These are phyloP conservation scores for Peziza echinospora DNA, from an alignment of 495 filamentous ascomycete genomes.

Conservation along the genomic window DNA sequence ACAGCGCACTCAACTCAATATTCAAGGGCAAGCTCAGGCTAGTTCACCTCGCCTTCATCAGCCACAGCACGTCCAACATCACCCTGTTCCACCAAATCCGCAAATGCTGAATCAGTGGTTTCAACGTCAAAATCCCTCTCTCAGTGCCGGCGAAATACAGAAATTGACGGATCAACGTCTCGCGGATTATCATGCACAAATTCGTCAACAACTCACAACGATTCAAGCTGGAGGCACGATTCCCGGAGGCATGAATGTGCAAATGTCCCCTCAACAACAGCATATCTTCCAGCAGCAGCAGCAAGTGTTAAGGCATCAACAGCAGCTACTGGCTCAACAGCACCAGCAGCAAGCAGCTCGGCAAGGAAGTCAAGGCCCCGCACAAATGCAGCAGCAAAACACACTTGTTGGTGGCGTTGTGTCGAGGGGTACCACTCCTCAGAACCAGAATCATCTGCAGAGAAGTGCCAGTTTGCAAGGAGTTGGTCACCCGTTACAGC, in stretches of 20 bases:
- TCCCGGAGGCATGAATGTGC: not conserved
- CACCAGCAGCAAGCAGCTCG: slow-evolving; percentile 1
- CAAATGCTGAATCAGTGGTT: not conserved
- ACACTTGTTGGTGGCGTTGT: not conserved
- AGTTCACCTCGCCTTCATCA: not conserved
- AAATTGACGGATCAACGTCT: slow-evolving; percentile 17
- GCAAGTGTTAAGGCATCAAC: slow-evolving; percentile 3
- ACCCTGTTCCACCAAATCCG: not conserved
- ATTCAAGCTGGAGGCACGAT: slow-evolving; percentile 7
- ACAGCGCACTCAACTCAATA: not conserved
- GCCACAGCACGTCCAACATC: not conserved
- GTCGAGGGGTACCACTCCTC: not conserved
- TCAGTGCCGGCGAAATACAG: slow-evolving; percentile 12
- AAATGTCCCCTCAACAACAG: not conserved
- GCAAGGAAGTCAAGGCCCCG: not conserved
- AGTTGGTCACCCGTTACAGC: not conserved
- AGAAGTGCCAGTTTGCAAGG: not conserved
- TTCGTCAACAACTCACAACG: slow-evolving; percentile 8
- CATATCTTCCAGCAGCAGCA: slow-evolving; percentile 8
- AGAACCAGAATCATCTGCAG: not conserved
- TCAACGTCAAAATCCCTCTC: not conserved
- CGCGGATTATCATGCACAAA: slow-evolving; percentile 7
- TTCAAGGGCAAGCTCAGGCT: not conserved
- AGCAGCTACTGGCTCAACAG: slow-evolving; percentile 2
- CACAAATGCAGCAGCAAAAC: slow-evolving; percentile 1